Base-by-base conservation (phyloP, 2,329 filamentous ascomycete genomes). In the Coniochaeta pulveracea region DNA sequence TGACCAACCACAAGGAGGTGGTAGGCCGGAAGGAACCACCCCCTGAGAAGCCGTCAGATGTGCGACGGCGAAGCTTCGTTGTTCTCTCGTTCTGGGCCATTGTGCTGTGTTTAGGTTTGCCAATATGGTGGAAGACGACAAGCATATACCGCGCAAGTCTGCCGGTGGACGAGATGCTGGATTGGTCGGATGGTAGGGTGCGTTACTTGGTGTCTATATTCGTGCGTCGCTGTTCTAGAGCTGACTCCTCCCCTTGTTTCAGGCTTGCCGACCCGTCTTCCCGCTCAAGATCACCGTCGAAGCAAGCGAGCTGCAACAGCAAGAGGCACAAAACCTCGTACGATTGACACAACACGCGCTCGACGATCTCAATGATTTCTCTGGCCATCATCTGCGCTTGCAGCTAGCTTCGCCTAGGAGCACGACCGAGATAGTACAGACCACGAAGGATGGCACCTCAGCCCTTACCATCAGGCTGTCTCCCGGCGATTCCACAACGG, bases 41-140 rank as follows among this genome's bases (percentile, higher is more conserved):
- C 23, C 79, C 85, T 19, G 88, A 96, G 61, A 80, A 75, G 42
- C 60, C 71, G 14, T 68, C 79, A 43, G 76, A 80, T 41, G 64
- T 80, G 33, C 73, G 72, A 50, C 73, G 80, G 37, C 79, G 91
- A 35, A 73, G 75, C 30, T 66, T 67, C 40, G 80, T 96, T 33
- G 77, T 98, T 40, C 55, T 83, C 40, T 89, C 89, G 7, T 96
- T 95, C 57, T 98, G 91, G 91, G 63, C 76, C 5, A 76, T 96
- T 23, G 84, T 93, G 6, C 53, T 93, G 6, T 70, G 80, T 19
- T 60, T 98, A 5, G 91, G 91, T 3, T 56, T 98, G 43, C 91
- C 91, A 37, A 80, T 93, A 71, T 98, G 91, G 91, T 93, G 85
- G 77, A 78, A 77, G 55, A 96, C 91, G 1, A 98, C 91, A 4